Conservation (phyloP, 78 protist genomes). For the Bigelowiella natans region DNA sequence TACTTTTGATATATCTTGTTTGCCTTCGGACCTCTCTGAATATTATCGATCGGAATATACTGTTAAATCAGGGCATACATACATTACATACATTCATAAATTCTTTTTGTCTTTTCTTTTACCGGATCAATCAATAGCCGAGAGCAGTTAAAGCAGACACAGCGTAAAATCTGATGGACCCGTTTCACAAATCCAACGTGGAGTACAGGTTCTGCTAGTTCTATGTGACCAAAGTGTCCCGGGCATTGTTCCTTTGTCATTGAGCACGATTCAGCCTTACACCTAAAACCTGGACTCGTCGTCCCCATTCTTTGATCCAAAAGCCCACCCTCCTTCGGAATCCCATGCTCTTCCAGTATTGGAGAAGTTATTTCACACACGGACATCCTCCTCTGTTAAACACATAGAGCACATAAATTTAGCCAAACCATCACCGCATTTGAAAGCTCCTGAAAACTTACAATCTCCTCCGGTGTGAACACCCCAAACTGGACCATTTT, state of each 20-base stretch:
- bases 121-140: not conserved
- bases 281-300: conserved; percentile 47
- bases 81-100: too few species aligned
- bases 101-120: not conserved
- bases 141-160: conserved; percentile 76
- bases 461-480: conserved; percentile 9
- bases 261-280: conserved; percentile 80
- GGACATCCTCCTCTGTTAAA: not conserved
- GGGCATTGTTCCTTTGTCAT: conserved; percentile 75
- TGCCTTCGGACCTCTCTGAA: not conserved
- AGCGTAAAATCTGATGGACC: conserved; percentile 53
- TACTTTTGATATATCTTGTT: not conserved
- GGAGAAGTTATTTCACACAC: conserved; percentile 37
- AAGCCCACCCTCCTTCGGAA: conserved; percentile 74
- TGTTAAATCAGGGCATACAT: too few species aligned
- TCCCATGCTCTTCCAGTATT: conserved; percentile 44
- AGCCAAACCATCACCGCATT: not conserved
- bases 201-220: conserved; percentile 79
- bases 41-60: too few species aligned
- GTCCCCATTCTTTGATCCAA: conserved; percentile 80
- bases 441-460: not conserved
- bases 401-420: not conserved
- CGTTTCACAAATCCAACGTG: conserved; percentile 68
- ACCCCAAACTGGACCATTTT: conserved; percentile 11
- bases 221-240: conserved; percentile 96